These are phyloP conservation scores for Boletellus ananas DNA, from an alignment of 768 basidiomycete species.

Conservation along the genomic window DNA sequence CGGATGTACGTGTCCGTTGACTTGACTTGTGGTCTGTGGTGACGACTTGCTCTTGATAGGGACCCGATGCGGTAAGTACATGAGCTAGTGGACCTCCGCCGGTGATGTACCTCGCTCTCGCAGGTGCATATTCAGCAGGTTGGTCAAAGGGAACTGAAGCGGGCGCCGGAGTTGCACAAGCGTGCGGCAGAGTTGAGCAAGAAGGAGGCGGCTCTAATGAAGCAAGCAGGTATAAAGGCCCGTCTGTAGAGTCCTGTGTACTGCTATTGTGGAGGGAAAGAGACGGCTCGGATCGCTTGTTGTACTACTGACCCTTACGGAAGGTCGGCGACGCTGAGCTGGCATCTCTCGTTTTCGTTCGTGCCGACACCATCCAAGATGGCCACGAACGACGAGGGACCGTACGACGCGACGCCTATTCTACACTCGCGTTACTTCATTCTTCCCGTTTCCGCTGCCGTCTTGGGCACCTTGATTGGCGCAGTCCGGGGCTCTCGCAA, in stretches of 20 bases:
- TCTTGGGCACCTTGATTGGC: conserved; percentile 67
- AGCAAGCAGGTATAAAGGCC: conserved; percentile 57
- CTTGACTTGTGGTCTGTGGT: background rate
- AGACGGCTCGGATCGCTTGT: background rate
- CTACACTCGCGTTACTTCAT: conserved; percentile 50
- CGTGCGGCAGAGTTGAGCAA: conserved; percentile 51
- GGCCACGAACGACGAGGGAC: conserved; percentile 11
- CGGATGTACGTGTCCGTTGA: conserved; percentile 56
- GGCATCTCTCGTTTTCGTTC: background rate
- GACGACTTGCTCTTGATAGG: conserved; percentile 38
- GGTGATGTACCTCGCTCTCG: conserved; percentile 8
- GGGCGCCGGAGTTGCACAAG: conserved; percentile 58
- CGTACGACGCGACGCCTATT: conserved; percentile 31
- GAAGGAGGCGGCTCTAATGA: conserved; percentile 59
- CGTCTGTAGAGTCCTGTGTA: conserved; percentile 38
- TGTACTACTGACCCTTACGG: background rate
- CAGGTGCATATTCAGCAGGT: conserved; percentile 96
- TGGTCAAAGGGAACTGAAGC: conserved; percentile 82
- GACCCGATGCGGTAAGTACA: conserved; percentile 67
- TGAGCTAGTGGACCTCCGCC: background rate
- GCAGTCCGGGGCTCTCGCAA: conserved; percentile 65
- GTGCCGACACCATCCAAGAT: conserved; percentile 10
- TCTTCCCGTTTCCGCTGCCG: conserved; percentile 56
- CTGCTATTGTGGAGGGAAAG: background rate
- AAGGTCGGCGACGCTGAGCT: background rate